A percentile compares a stretch with the other conserved stretches of the same genome.
Evolutionary conservation across 2,329 filamentous ascomycete genomes (phyloP).

Genomic region (Cladosporium phlei): DNA sequence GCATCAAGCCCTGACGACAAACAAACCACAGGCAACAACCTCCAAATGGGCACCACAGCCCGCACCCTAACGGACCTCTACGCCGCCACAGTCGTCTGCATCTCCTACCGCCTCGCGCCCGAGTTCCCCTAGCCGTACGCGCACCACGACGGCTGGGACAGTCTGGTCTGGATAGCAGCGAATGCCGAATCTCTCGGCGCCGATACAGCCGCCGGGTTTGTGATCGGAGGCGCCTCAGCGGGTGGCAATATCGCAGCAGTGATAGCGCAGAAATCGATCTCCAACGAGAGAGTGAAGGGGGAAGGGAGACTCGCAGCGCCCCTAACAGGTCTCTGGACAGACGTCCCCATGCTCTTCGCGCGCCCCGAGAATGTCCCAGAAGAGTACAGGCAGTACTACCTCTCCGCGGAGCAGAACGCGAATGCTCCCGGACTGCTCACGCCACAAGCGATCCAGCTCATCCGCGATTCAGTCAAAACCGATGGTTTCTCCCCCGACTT

Average conservation of each 20-base stretch:
- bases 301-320: slow-evolving; percentile 40
- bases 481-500: neutral
- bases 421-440: slow-evolving; percentile 33
- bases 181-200: slow-evolving; percentile 40
- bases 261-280: slow-evolving; percentile 37
- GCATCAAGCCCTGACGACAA: too few species aligned
- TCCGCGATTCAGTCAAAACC: slow-evolving; percentile 33
- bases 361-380: slow-evolving; percentile 30
- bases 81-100: neutral
- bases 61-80: slow-evolving; percentile 14
- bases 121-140: slow-evolving; percentile 54
- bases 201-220: slow-evolving; percentile 42
- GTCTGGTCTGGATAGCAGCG: slow-evolving; percentile 40
- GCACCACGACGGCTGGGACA: slow-evolving; percentile 49
- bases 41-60: slow-evolving; percentile 17
- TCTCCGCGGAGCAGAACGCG: slow-evolving; percentile 40
- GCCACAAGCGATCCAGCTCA: slow-evolving; percentile 15
- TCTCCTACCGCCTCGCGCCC: slow-evolving; percentile 51
- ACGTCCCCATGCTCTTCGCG: slow-evolving; percentile 37
- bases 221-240: slow-evolving; percentile 48
- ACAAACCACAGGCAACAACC: too few species aligned
- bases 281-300: too few species aligned
- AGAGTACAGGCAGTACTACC: slow-evolving; percentile 37
- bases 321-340: slow-evolving; percentile 46
- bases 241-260: slow-evolving; percentile 40